Evolutionary conservation across 106 monocot genomes (phyloP), one percentile per base, ranked within the genome.

Genomic region (Dendrobium catenatum): DNA sequence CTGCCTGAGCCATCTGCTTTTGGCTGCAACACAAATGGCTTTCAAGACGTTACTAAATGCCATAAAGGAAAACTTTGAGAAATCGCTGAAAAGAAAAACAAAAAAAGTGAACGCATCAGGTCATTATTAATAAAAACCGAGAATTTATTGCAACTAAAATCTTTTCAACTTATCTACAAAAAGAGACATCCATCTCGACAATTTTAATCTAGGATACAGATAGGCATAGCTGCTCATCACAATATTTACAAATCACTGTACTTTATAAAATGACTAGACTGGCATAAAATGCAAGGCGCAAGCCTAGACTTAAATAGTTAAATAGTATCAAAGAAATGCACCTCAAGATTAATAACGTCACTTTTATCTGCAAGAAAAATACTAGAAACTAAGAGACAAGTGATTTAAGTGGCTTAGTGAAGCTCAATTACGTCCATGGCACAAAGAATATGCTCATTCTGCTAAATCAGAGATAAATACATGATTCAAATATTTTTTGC

Each of bases 1-100:
- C 79, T 94, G 49, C 97, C 97, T 68, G 47, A 51, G 55, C 87
- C 88, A 85, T 89, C 79, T 56, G 41, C 40, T 86, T 94, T 97
- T 86, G 79, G 86, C 97, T 97, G 91, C 79, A 79, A 84, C 77
- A 67, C 24, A 82, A 83, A 86, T 42, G 75, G 46, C 17, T 26
- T 55, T 4, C 26, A 84, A 42, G 1, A 79, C 68, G 75, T 79
- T 73, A 93, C 55, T n/a, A 80, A 86, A 48, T 20, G 43, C n/a
- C 42, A 74, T 6, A 43, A 29, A 73, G 6, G 6, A 73, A 73
- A 42, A 73, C 17, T 16, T 37, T 33, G 41, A 40, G 40, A 5
- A 16, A 37, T 42, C 6, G 13, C 41, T 40, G 1, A 42, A 74
- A 43, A 44, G 20, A 7, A 43, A 74, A 37, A 74, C 19, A 9